A percentile compares a stretch with the other conserved stretches of the same genome.
Conservation (phyloP, 805 yeast species). For the Starmerella apis region DNA sequence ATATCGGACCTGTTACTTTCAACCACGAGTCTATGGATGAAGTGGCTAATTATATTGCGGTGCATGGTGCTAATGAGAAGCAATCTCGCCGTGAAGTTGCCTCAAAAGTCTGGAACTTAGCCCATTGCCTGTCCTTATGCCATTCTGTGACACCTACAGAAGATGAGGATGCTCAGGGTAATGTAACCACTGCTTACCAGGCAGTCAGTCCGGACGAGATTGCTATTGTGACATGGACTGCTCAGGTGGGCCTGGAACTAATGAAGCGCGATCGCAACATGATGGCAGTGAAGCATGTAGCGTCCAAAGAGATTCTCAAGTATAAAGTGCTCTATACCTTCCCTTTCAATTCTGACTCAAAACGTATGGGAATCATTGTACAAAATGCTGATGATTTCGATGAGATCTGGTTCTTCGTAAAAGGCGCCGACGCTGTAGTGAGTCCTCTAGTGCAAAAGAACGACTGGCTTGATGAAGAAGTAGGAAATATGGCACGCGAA, state of each 20-base stretch:
- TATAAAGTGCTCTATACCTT: constrained; percentile 71
- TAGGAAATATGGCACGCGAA: constrained; percentile 95
- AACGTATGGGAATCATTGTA: constrained; percentile 89
- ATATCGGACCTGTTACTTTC: constrained; percentile 84
- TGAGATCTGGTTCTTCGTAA: constrained; percentile 75
- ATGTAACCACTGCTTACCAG: constrained; percentile 49
- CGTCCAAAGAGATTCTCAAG: constrained; percentile 38
- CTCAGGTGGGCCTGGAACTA: constrained; percentile 69
- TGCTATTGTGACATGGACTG: constrained; percentile 90
- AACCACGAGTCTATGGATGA: constrained; percentile 88
- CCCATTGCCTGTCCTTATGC: constrained; percentile 79
- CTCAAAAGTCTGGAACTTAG: constrained; percentile 64
- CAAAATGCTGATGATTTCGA: constrained; percentile 43
- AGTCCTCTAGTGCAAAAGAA: constrained; percentile 63
- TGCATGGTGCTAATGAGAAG: constrained; percentile 16
- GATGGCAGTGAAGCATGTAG: constrained; percentile 55
- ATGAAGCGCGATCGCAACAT: constrained; percentile 72
- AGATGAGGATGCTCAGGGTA: constrained; percentile 31
- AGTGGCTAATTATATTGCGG: constrained; percentile 54
- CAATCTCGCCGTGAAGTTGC: constrained; percentile 52
- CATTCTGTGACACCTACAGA: constrained; percentile 94
- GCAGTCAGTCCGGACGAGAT: constrained; percentile 99
- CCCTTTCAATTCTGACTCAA: constrained; percentile 92
- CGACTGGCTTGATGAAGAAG: constrained; percentile 97
- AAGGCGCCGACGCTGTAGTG: constrained; percentile 98